Conservation (phyloP, 164 flowering plant species). For the Cinnamomum chago region DNA sequence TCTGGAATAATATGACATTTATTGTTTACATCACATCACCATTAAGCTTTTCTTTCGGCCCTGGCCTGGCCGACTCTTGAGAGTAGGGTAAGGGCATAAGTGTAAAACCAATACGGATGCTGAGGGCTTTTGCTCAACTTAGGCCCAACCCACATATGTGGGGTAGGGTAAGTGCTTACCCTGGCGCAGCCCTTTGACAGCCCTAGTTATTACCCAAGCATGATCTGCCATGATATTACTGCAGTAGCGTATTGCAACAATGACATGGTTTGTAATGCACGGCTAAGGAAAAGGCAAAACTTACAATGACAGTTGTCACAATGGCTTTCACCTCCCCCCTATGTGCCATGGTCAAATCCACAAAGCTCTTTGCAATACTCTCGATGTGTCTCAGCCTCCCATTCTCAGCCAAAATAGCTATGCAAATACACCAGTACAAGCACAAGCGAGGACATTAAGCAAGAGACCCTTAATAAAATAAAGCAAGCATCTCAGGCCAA, state of each 20-base stretch:
- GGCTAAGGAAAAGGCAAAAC: constrained; percentile 19
- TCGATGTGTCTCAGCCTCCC: constrained; percentile 69
- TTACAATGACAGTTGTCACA: constrained; percentile 87
- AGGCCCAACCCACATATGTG: too few species aligned
- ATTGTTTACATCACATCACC: too few species aligned
- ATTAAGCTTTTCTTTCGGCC: too few species aligned
- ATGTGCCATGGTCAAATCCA: constrained; percentile 80
- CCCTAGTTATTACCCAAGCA: too few species aligned
- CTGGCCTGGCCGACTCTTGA: too few species aligned
- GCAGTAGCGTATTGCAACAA: neutral
- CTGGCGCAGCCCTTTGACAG: too few species aligned
- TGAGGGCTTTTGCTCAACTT: too few species aligned
- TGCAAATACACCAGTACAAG: constrained; percentile 6
- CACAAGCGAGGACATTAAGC: neutral
- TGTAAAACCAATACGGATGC: too few species aligned
- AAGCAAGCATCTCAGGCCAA: neutral
- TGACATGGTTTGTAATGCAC: neutral
- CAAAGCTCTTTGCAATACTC: constrained; percentile 49
- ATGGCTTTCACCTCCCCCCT: constrained; percentile 69
- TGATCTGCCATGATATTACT: too few species aligned
- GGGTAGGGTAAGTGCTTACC: too few species aligned
- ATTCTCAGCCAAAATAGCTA: constrained; percentile 71
- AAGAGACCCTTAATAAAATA: neutral
- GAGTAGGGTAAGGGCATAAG: too few species aligned
- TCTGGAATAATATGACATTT: too few species aligned